A percentile compares a stretch with the other conserved stretches of the same genome.
Conservation (phyloP, 1,284 basidiomycete species). For the Kwoniella shivajii region DNA sequence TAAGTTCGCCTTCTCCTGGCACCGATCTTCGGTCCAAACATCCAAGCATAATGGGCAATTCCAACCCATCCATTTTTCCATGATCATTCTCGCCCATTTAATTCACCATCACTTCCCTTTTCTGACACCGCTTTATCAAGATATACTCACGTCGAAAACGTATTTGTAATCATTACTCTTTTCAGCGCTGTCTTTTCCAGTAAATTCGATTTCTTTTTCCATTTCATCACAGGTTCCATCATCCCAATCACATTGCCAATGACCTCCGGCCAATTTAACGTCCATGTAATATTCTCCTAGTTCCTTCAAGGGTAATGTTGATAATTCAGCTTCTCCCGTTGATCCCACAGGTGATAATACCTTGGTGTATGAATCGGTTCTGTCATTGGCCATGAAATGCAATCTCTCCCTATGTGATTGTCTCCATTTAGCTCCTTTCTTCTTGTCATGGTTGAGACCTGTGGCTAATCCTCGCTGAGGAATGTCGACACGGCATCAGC, state of each 20-base stretch:
- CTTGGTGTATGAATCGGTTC: constrained; percentile 28
- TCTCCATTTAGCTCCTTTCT: constrained; percentile 45
- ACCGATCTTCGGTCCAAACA: no score
- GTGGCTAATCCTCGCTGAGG: constrained; percentile 51
- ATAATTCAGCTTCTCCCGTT: constrained; percentile 44
- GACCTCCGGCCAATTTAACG: constrained; percentile 48
- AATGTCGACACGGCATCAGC: neutral
- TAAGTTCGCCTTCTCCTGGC: no score
- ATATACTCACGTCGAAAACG: constrained; percentile 51
- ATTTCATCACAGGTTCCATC: constrained; percentile 55
- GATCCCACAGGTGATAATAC: constrained; percentile 43
- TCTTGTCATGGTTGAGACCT: constrained; percentile 50
- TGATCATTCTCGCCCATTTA: no score
- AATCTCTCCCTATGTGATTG: constrained; percentile 53
- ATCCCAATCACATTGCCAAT: constrained; percentile 52
- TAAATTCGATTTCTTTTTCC: constrained; percentile 50
- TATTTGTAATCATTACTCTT: constrained; percentile 54
- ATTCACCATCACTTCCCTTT: no score
- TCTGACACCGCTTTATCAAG: no score
- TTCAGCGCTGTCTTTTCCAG: constrained; percentile 44
- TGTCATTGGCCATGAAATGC: constrained; percentile 50
- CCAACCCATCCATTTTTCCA: no score
- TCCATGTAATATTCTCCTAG: constrained; percentile 53
- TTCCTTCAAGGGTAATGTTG: constrained; percentile 31
- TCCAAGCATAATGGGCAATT: no score